These are phyloP conservation scores for Populus hybrid DNA, from an alignment of 441 rosid species.

Conservation along the genomic window DNA sequence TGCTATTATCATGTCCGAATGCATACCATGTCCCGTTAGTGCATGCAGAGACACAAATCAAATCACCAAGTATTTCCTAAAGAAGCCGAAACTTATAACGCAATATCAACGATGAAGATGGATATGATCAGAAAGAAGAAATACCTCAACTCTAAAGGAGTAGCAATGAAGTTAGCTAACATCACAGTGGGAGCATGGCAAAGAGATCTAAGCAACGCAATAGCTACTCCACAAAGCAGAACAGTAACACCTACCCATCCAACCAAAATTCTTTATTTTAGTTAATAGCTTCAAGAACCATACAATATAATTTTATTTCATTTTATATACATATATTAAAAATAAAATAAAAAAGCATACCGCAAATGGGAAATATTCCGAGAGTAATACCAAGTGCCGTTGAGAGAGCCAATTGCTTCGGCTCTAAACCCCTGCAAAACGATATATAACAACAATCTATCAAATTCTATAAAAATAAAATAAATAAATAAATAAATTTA, in stretches of 20 bases:
- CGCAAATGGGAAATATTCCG: constrained; percentile 87
- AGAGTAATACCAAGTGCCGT: constrained; percentile 78
- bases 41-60: neutral
- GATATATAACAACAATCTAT: neutral
- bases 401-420: constrained; percentile 85
- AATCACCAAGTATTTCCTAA: neutral
- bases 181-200: constrained; percentile 84
- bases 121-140: constrained; percentile 1
- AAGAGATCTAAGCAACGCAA: constrained; percentile 63
- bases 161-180: constrained; percentile 82
- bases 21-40: neutral
- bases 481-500: neutral
- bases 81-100: neutral
- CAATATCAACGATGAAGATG: neutral
- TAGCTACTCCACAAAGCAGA: constrained; percentile 75
- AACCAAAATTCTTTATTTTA: neutral
- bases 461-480: neutral
- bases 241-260: constrained; percentile 65
- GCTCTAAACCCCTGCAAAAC: constrained; percentile 71
- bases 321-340: neutral
- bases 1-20: neutral
- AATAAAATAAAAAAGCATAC: constrained; percentile 25
- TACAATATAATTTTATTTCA: neutral
- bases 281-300: neutral
- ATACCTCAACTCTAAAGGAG: constrained; percentile 82